These are phyloP conservation scores for Debaryomyces maramus DNA, from an alignment of 805 yeast species.

Conservation along the genomic window DNA sequence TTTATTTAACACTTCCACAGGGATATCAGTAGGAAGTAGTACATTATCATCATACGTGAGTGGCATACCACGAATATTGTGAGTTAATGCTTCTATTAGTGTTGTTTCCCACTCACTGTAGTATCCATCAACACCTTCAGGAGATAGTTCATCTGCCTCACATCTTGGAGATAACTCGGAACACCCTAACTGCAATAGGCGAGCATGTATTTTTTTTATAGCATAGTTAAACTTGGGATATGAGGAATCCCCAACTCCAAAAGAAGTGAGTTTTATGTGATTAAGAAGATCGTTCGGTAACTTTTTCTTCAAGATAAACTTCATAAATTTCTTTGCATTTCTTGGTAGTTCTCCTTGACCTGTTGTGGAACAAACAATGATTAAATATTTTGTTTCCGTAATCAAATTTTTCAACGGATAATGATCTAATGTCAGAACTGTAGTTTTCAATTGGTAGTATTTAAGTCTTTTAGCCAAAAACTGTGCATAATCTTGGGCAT, in stretches of 20 bases:
- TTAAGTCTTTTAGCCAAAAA: constrained; percentile 56
- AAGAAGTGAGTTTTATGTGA: constrained; percentile 64
- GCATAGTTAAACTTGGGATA: constrained; percentile 89
- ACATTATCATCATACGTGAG: constrained; percentile 21
- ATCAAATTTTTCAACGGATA: constrained; percentile 56
- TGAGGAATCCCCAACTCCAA: constrained; percentile 93
- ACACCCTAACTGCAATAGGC: constrained; percentile 83
- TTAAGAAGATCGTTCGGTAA: constrained; percentile 59
- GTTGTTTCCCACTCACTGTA: constrained; percentile 71
- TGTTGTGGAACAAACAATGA: constrained; percentile 79
- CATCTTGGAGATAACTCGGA: constrained; percentile 66
- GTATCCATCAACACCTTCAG: constrained; percentile 77
- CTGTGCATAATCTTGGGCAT: constrained; percentile 80
- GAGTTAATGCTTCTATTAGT: constrained; percentile 34
- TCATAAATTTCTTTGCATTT: constrained; percentile 74
- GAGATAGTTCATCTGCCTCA: constrained; percentile 85
- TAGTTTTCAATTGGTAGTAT: constrained; percentile 51
- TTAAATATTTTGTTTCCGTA: constrained; percentile 44
- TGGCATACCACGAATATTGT: constrained; percentile 21
- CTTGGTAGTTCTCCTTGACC: constrained; percentile 95
- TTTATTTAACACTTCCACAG: constrained; percentile 11
- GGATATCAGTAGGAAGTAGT: constrained; percentile 29
- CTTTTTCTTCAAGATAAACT: constrained; percentile 63
- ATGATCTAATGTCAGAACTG: constrained; percentile 56
- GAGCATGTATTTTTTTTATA: constrained; percentile 74